Conservation (phyloP, 805 yeast genomes). For the Saccharomycopsis sp. region DNA sequence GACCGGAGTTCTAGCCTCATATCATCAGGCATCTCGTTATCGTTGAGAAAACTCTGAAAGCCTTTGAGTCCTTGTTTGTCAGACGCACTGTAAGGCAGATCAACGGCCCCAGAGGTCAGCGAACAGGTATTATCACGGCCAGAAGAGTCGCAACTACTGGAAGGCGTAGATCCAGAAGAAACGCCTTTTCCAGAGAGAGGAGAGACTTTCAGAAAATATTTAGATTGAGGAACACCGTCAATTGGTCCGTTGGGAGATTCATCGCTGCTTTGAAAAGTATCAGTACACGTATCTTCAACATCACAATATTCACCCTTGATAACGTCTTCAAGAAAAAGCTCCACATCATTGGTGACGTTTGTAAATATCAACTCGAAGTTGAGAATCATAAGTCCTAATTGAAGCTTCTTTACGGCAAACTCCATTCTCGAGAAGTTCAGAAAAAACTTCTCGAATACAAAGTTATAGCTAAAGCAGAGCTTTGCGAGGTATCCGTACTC, state of each 20-base stretch:
- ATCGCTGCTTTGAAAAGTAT: not conserved
- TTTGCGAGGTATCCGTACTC: slow-evolving; percentile 15
- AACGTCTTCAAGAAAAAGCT: not conserved
- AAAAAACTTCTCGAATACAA: slow-evolving; percentile 13
- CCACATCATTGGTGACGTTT: not conserved
- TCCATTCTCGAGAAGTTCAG: slow-evolving; percentile 12
- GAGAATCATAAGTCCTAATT: slow-evolving; percentile 11
- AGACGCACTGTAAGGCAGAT: not conserved
- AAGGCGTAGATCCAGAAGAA: not conserved
- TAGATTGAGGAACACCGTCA: too few species aligned
- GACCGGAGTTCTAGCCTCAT: not conserved
- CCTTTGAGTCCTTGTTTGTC: not conserved
- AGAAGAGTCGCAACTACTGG: not conserved
- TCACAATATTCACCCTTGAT: not conserved
- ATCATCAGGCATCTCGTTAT: not conserved
- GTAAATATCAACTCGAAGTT: not conserved
- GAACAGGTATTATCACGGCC: not conserved
- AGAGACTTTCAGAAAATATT: not conserved
- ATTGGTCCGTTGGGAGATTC: too few species aligned
- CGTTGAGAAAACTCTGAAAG: not conserved
- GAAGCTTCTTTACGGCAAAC: slow-evolving; percentile 15
- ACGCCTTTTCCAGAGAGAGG: not conserved
- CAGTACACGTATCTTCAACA: not conserved
- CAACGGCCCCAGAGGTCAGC: not conserved
- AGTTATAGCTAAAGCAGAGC: slow-evolving; percentile 14